Percentiles rank a stretch among this genome's conserved stretches.
phyloP scores from a whole-genome alignment of 192 early-diverging fungal species.

The Mortierella alpina region DNA sequence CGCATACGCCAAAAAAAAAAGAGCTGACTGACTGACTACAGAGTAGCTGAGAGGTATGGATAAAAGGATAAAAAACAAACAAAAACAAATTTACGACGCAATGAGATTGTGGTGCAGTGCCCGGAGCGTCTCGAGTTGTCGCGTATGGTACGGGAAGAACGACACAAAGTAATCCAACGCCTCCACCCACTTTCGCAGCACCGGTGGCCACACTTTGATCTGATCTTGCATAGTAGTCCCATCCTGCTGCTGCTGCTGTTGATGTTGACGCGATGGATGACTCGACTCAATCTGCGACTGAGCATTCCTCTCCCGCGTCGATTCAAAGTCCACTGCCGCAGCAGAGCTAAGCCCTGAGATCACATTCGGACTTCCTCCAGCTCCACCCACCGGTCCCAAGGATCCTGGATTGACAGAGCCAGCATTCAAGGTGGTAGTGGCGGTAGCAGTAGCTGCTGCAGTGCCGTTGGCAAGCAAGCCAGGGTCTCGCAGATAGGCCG shows the following conservation, averaged over 20 bases:
- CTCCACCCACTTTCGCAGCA: slow-evolving; percentile 58
- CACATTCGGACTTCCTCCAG: no score
- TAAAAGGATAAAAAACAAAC: no score
- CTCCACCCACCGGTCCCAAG: no score
- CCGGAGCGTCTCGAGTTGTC: slow-evolving; percentile 56
- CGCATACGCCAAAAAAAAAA: no score
- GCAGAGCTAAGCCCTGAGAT: no score
- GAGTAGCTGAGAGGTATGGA: no score
- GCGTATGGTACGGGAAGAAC: slow-evolving; percentile 61
- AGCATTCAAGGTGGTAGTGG: background rate
- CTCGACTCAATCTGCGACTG: no score
- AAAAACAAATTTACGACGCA: slow-evolving; percentile 15
- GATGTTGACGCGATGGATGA: background rate
- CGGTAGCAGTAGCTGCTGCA: background rate
- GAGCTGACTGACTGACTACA: no score
- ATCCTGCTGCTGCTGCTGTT: background rate
- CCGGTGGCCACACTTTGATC: no score
- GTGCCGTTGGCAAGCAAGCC: background rate
- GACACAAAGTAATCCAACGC: slow-evolving; percentile 64
- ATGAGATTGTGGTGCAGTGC: slow-evolving; percentile 55
- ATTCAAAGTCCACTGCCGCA: no score
- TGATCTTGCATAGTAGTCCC: no score
- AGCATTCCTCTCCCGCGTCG: no score
- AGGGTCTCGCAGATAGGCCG: slow-evolving; percentile 52
- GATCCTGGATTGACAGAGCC: background rate